These are phyloP conservation scores for Penicillium steckii DNA, from an alignment of 495 filamentous ascomycete species.

Conservation along the genomic window DNA sequence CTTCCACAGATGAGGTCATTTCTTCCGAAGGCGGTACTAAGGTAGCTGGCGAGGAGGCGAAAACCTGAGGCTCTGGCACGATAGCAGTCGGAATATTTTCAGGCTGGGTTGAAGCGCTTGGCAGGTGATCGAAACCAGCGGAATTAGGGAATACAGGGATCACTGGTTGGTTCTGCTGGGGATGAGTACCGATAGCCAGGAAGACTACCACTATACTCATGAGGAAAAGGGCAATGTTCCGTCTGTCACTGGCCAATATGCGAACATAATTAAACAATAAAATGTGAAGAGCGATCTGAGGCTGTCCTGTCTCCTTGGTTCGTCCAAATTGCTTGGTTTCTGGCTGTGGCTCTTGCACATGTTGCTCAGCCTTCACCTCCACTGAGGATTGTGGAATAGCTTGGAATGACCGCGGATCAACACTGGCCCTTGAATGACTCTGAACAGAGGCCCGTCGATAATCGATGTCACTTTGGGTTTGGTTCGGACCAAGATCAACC, in stretches of 20 bases:
- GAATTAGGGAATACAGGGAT: conserved; percentile 19
- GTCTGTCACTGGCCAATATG: conserved; percentile 64
- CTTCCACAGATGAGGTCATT: not conserved
- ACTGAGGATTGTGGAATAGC: no score
- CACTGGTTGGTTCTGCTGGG: conserved; percentile 11
- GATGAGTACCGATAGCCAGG: conserved; percentile 37
- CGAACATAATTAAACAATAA: conserved; percentile 68
- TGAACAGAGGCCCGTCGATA: conserved; percentile 8
- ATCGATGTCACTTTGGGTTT: not conserved
- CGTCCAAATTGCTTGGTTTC: not conserved
- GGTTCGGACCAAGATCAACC: conserved; percentile 6
- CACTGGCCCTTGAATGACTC: conserved; percentile 5
- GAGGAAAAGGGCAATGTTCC: conserved; percentile 66
- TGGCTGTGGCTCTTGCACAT: not conserved
- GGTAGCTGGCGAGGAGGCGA: not conserved
- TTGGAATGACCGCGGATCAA: conserved; percentile 7
- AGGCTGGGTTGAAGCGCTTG: not conserved
- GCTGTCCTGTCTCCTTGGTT: conserved; percentile 2
- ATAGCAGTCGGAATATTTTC: not conserved
- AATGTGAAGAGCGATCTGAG: conserved; percentile 50
- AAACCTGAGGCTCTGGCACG: not conserved
- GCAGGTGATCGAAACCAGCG: not conserved
- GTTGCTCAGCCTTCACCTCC: no score
- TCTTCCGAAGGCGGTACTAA: not conserved
- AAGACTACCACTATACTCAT: conserved; percentile 60